phyloP scores from a whole-genome alignment of 2,329 filamentous ascomycete genomes.

The Aspergillus thermomutatus region DNA sequence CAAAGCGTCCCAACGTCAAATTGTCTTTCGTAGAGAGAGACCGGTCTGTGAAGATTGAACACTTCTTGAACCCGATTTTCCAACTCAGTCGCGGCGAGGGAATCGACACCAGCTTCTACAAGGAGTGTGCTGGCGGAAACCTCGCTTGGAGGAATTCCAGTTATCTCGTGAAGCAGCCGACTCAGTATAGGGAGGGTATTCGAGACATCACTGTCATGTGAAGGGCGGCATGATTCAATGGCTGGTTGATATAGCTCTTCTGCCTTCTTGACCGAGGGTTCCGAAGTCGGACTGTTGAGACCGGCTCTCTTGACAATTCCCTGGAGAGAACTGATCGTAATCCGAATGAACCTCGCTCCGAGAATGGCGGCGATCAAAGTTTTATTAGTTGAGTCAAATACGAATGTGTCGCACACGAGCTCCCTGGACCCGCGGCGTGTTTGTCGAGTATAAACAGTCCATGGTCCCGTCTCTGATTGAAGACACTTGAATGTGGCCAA shows the following conservation, averaged over 20 bases:
- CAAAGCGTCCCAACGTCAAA: not conserved
- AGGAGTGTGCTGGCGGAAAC: not conserved
- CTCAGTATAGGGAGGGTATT: not conserved
- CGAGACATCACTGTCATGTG: not conserved
- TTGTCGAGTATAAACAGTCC: conserved; percentile 1
- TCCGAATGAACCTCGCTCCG: not conserved
- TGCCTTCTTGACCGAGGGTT: not conserved
- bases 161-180: not conserved
- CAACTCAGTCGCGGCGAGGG: not conserved
- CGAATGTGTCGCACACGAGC: conserved; percentile 1
- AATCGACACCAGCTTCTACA: not conserved
- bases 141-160: not conserved
- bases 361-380: not conserved
- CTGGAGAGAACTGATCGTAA: not conserved
- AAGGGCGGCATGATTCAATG: not conserved
- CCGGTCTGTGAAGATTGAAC: not conserved
- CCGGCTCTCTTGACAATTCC: not conserved
- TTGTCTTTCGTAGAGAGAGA: not conserved
- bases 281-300: not conserved
- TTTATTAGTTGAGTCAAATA: not conserved
- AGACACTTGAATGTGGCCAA: not conserved
- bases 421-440: not conserved
- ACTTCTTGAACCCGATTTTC: not conserved
- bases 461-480: not conserved
- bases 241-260: not conserved